These are phyloP conservation scores for Triticum monococcum DNA, from an alignment of 176 grass and related monocot genomes.

Conservation along the genomic window DNA sequence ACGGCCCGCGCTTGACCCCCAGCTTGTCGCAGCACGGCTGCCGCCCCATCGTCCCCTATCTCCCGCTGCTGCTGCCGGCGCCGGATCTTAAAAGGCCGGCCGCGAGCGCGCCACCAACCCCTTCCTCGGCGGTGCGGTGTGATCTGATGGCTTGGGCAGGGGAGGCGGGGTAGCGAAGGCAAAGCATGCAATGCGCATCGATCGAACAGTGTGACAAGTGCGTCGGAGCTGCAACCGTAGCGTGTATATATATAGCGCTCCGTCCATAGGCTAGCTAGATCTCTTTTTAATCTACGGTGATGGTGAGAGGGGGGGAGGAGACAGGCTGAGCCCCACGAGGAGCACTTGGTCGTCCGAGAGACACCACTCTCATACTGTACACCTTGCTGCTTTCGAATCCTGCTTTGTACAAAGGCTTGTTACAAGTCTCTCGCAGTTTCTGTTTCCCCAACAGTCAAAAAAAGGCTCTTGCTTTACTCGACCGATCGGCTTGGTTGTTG, in stretches of 20 bases:
- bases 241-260: slow-evolving; percentile 21
- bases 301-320: not conserved
- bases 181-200: not conserved
- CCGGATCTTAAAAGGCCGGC: not conserved
- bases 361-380: not conserved
- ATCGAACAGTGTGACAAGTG: slow-evolving; percentile 31
- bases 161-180: not conserved
- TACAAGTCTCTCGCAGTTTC: not conserved
- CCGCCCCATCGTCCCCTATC: slow-evolving; percentile 49
- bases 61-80: not conserved
- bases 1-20: slow-evolving; percentile 80
- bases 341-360: not conserved
- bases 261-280: not conserved
- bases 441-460: not conserved
- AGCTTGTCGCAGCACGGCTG: slow-evolving; percentile 94
- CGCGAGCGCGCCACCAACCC: not conserved
- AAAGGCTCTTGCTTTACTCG: not conserved
- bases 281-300: slow-evolving; percentile 14
- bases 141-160: not conserved
- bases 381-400: not conserved
- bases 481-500: too few species aligned
- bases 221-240: slow-evolving; percentile 39
- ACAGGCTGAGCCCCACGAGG: slow-evolving; percentile 6
- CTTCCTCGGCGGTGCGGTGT: not conserved
- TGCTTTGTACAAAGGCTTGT: not conserved